Evolutionary conservation across 768 basidiomycete genomes (phyloP), one percentile per base, ranked within the genome.

Genomic region (Tulasnella sp.): DNA sequence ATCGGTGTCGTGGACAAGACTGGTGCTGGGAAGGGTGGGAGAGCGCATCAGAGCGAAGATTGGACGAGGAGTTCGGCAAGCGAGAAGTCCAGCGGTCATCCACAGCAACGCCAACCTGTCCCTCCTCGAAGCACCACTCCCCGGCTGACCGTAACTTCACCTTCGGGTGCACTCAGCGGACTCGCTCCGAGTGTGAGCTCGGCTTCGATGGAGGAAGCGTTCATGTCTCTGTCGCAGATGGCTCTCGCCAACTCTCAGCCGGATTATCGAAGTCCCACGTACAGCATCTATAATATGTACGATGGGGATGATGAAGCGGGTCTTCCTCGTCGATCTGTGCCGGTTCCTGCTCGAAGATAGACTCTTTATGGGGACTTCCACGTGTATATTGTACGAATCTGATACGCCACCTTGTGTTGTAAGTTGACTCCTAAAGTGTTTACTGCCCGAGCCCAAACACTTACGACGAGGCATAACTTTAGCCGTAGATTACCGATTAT

Each of bases 241-340:
- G 90, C 85, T 65, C 78, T 92, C 77, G 84, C 86, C 62, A 88
- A 89, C 74, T 79, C 81, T 1, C 86, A 89, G 72, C 84, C 86
- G 5, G 86, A 86, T 64, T 92, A 92, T 74, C 83, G 87, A 74
- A 91, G 91, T 76, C 90, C 91, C 19, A 92, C 91, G 5, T 92
- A 92, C 75, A 93, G 91, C 78, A 86, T 93, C 71, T 92, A 89
- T 77, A 89, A 89, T 44, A 75, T 91, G 75, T 92, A 92, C 77
- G 88, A 86, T 68, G 82, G 80, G 34, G 87, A 88, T 39, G 69
- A 71, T 34, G 69, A 71, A 62, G 52, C 66, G 12, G 66, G 35
- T 3, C 26, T 67, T 29, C 66, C 66, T 39, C 66, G 66, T 37
- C 26, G 41, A 39, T 67, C 66, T 5, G 14, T 67, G 5, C 29